Evolutionary conservation across 129 eudicot genomes (phyloP), one percentile per base, ranked within the genome.

Genomic region (carrot (Daucus carota)): DNA sequence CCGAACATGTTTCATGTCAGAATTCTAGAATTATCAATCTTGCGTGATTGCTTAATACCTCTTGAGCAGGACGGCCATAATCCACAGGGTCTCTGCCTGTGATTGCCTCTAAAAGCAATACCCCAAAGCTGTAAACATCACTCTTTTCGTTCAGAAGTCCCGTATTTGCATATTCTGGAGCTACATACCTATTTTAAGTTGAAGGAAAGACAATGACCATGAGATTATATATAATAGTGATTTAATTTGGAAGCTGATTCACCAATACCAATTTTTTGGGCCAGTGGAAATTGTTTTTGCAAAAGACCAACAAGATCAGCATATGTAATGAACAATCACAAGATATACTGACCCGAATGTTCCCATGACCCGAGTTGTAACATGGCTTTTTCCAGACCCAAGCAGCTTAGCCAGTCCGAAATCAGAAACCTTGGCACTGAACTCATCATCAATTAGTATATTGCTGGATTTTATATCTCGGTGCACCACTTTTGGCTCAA

Each of bases 361-460:
- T n/a, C 97, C 97, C 97, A 91, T 91, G 65, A 91, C 97, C 17
- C 97, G 88, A 78, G 97, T 91, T 14, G 97, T 88, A 80, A 91
- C 87, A 85, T 91, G 94, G 82, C 94, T 91, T 87, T 86, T 84
- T 28, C 94, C 97, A 32, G 94, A 87, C 77, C 94, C 94, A 72
- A 91, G 94, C 46, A 88, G 92, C 89, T 91, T 91, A 62, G 97
- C 94, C 72, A 91, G 79, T 62, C 97, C 97, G 75, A 91, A 91
- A 82, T 91, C 97, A 76, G 97, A 91, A 75, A 91, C 97, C 87
- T 91, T 91, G 46, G 97, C 85, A 60, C 84, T 85, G 78, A 91
- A 91, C 8, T 88, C 97, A 63, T 85, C 94, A 81, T 88, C 94
- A 20, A 91, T 91, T 75, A 91, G 81, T 76, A 91, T 88, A 81